A percentile compares a stretch with the other conserved stretches of the same genome.
Evolutionary conservation across 805 yeast genomes (phyloP).

Genomic region (Saccharomycopsis javanensis): DNA sequence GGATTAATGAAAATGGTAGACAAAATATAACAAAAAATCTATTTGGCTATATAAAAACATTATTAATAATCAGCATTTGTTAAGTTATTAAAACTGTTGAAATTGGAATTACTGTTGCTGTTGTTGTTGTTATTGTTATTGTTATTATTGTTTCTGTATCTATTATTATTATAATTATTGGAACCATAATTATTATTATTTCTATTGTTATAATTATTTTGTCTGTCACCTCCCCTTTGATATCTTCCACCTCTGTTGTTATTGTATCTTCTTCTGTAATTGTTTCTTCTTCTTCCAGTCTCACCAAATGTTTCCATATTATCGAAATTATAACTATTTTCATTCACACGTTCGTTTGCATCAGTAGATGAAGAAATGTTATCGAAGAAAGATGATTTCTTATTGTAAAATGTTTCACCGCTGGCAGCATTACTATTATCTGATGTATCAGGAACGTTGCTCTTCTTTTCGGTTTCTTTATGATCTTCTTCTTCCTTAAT

Average conservation of each 20-base stretch:
- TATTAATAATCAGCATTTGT: background rate
- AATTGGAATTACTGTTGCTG: conserved; percentile 12
- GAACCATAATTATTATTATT: conserved; percentile 16
- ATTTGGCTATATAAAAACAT: background rate
- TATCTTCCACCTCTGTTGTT: conserved; percentile 31
- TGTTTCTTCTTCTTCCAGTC: conserved; percentile 30
- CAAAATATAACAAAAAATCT: background rate
- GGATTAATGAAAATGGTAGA: background rate
- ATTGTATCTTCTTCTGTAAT: conserved; percentile 46
- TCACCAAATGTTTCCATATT: conserved; percentile 20
- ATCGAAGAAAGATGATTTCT: conserved; percentile 82
- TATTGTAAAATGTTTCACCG: conserved; percentile 47
- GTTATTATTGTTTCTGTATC: conserved; percentile 3
- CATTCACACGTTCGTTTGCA: conserved; percentile 23
- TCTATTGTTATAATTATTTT: conserved; percentile 21
- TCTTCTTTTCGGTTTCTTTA: conserved; percentile 16
- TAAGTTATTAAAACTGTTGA: background rate
- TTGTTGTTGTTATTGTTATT: background rate
- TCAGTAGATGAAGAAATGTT: conserved; percentile 56
- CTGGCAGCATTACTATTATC: conserved; percentile 20
- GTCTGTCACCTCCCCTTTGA: conserved; percentile 31
- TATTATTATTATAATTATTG: conserved; percentile 17
- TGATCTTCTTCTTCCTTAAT: conserved; percentile 33
- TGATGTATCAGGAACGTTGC: background rate
- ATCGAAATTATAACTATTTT: conserved; percentile 12